phyloP scores from a whole-genome alignment of 1,284 basidiomycete genomes.

The Pascua sp. region DNA sequence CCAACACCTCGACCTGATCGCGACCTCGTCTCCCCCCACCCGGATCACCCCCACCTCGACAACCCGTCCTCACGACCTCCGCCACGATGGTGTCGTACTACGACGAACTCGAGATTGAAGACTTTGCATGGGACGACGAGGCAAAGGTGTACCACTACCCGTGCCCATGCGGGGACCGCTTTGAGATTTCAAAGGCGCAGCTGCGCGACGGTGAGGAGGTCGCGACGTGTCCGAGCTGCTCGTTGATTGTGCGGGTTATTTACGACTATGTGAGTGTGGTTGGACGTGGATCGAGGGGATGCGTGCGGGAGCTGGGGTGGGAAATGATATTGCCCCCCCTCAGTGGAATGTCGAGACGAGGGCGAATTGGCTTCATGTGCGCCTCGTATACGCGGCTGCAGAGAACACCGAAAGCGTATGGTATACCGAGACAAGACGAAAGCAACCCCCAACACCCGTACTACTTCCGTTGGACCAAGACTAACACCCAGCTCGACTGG shows the following conservation, averaged over 20 bases:
- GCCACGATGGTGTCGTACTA: conserved; percentile 44
- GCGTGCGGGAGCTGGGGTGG: no score
- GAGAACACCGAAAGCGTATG: no score
- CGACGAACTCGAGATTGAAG: conserved; percentile 77
- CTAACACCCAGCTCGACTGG: conserved; percentile 43
- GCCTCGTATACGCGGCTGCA: no score
- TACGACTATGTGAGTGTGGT: conserved; percentile 79
- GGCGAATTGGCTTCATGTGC: background rate
- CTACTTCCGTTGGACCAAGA: background rate
- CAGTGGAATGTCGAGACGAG: no score
- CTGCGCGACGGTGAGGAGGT: conserved; percentile 89
- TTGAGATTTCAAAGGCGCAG: conserved; percentile 88
- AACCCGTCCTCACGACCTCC: no score
- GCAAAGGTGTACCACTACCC: conserved; percentile 90
- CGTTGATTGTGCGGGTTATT: conserved; percentile 85
- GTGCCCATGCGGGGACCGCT: conserved; percentile 96
- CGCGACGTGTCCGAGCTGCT: conserved; percentile 96
- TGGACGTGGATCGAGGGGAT: no score
- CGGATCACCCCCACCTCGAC: no score
- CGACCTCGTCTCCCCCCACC: no score
- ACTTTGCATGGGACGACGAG: conserved; percentile 84
- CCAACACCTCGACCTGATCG: no score
- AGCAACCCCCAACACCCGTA: background rate
- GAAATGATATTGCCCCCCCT: no score
- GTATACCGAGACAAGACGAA: no score